phyloP scores from a whole-genome alignment of 169 alveolate genomes.

The Plasmodium relictum region DNA sequence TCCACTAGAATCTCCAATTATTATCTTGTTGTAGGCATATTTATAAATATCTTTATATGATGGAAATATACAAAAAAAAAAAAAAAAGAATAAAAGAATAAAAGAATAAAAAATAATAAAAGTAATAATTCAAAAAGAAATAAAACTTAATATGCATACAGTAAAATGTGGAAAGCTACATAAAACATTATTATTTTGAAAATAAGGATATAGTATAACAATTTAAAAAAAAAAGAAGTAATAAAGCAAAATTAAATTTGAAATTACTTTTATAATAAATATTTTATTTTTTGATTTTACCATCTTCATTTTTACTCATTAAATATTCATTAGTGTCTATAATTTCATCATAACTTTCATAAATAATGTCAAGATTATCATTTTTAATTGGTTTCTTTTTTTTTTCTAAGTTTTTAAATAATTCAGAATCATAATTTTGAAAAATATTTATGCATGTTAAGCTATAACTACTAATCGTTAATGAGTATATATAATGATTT shows the following conservation, averaged over 20 bases:
- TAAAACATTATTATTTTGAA: neutral
- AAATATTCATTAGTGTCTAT: conserved; percentile 73
- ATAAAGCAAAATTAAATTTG: neutral
- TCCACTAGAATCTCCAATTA: conserved; percentile 75
- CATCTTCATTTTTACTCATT: conserved; percentile 68
- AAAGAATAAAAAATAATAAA: no score
- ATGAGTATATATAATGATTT: conserved; percentile 45
- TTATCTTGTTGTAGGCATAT: conserved; percentile 63
- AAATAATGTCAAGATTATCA: conserved; percentile 4
- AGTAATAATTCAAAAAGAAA: neutral
- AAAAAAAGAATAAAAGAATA: neutral
- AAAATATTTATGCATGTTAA: conserved; percentile 66
- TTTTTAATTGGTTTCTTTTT: conserved; percentile 6
- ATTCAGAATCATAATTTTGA: conserved; percentile 24
- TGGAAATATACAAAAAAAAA: neutral
- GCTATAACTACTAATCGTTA: conserved; percentile 66
- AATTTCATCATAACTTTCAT: conserved; percentile 38
- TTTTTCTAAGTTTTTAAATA: conserved; percentile 15
- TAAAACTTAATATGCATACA: neutral
- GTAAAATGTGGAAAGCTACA: neutral
- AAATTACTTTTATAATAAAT: neutral
- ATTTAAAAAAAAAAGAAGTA: neutral
- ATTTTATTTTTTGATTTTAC: conserved; percentile 29
- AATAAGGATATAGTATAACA: neutral
- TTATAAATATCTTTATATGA: conserved; percentile 37